Conservation (phyloP, 352 stramenopile species). For the Elongisporangium anandrum region DNA sequence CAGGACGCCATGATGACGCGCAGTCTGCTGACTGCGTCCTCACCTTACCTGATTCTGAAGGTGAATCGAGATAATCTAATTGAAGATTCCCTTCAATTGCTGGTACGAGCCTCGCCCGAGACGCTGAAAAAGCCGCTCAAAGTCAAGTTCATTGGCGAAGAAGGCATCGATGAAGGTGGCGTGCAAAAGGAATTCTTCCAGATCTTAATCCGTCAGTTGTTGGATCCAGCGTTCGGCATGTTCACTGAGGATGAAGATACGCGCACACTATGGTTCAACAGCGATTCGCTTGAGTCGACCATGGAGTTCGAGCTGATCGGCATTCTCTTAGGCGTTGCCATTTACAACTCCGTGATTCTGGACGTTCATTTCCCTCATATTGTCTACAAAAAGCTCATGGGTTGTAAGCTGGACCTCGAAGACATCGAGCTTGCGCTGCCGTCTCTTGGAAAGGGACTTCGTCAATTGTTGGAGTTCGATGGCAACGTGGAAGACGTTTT, state of each 20-base stretch:
- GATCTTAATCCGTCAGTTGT: slow-evolving; percentile 66
- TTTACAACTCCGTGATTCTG: slow-evolving; percentile 85
- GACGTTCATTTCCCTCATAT: slow-evolving; percentile 77
- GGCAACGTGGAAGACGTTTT: slow-evolving; percentile 69
- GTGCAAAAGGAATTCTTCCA: slow-evolving; percentile 85
- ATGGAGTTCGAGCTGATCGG: slow-evolving; percentile 88
- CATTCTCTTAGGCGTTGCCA: slow-evolving; percentile 71
- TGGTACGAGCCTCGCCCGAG: slow-evolving; percentile 56
- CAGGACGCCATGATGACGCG: slow-evolving; percentile 52
- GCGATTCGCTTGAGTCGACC: slow-evolving; percentile 68
- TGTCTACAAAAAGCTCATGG: slow-evolving; percentile 84
- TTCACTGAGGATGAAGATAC: slow-evolving; percentile 77
- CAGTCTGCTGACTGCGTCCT: slow-evolving; percentile 23
- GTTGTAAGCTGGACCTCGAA: slow-evolving; percentile 34
- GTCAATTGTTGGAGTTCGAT: slow-evolving; percentile 62
- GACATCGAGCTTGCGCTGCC: slow-evolving; percentile 61
- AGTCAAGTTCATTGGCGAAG: slow-evolving; percentile 80
- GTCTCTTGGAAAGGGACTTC: slow-evolving; percentile 53
- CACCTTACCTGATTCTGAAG: slow-evolving; percentile 59
- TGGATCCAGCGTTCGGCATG: slow-evolving; percentile 77
- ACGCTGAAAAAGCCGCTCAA: slow-evolving; percentile 78
- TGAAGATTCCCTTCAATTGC: slow-evolving; percentile 65
- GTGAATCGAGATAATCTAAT: slow-evolving; percentile 74
- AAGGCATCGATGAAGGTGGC: slow-evolving; percentile 77
- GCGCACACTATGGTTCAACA: slow-evolving; percentile 75